Base-by-base conservation (phyloP, 73 alveolate genomes). In the Paramecium pentaurelia region DNA sequence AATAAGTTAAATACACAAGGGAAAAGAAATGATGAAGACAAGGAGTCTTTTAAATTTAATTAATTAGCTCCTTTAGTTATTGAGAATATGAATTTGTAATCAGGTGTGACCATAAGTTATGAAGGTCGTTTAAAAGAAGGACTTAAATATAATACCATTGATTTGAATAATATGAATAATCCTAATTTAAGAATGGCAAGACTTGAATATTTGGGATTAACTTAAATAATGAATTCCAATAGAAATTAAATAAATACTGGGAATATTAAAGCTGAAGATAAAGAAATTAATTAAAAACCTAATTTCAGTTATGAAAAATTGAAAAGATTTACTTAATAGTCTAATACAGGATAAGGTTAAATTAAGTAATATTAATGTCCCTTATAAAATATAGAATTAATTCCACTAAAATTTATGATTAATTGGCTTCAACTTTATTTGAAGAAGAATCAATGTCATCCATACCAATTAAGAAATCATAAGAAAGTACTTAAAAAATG, bases 41-140 rank as follows among this genome's bases (percentile, higher is more conserved):
- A 75, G 7, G 64, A 30, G 22, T 37, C 30, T 14, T 37, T 75
- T 22, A 75, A 75, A 37, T 75, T 75, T 40, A 22, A 75, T 22
- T 14, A 14, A 18, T 30, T 75, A 22, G 68, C 88, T 34, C 88
- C 88, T 0, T 22, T 22, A 32, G 88, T 75, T 14, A 45, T 75
- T 14, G 88, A 75, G 18, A 75, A 75, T n/a, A 75, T 75, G 88
- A 34, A 75, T 37, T 18, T 75, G 16, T 18, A 75, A 75, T 37
- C 58, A n/a, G 88, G 88, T 4, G 88, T 75, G 3, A 37, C 36
- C 12, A n/a, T 75, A 8, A 37, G 1, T 75, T 34, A 37, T 30
- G 88, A 75, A 34, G 88, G 88, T 34, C 30, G 88, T 16, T n/a
- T 34, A 37, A 75, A 45, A 45, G 88, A 75, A 75, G 88, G 88